phyloP scores from a whole-genome alignment of 805 yeast genomes.

The Metschnikowia sp. region DNA sequence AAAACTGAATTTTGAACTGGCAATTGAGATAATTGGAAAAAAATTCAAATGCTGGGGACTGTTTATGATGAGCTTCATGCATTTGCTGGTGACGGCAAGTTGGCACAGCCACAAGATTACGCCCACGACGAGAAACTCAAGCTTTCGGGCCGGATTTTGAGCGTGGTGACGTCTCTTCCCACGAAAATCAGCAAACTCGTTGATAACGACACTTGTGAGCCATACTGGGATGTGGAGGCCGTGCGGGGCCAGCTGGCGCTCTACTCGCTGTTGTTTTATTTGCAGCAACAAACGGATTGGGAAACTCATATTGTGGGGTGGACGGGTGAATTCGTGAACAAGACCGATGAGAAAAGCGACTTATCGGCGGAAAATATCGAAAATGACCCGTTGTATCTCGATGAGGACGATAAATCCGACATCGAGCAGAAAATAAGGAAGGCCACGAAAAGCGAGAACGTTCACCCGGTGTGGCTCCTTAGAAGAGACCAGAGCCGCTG shows the following conservation, averaged over 20 bases:
- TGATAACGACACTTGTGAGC: constrained; percentile 26
- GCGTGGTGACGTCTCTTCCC: constrained; percentile 67
- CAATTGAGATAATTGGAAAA: too few species aligned
- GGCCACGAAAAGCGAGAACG: constrained; percentile 45
- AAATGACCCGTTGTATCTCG: constrained; percentile 58
- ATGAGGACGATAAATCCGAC: constrained; percentile 50
- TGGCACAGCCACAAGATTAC: constrained; percentile 30
- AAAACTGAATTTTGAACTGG: too few species aligned
- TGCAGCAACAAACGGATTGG: constrained; percentile 70
- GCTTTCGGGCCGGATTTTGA: constrained; percentile 64
- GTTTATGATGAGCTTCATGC: constrained; percentile 22
- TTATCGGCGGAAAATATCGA: constrained; percentile 31
- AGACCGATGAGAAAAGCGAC: constrained; percentile 19
- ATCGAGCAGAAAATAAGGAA: constrained; percentile 47
- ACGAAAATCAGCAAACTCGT: constrained; percentile 49
- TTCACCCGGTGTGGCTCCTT: constrained; percentile 88
- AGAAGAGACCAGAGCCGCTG: constrained; percentile 77
- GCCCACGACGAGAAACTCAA: constrained; percentile 26
- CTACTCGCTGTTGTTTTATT: constrained; percentile 66
- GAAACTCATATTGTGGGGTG: constrained; percentile 87
- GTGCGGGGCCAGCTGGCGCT: constrained; percentile 83
- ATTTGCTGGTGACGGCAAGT: constrained; percentile 17
- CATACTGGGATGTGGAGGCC: constrained; percentile 57
- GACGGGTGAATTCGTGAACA: constrained; percentile 80
- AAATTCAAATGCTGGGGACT: constrained; percentile 8